Evolutionary conservation across 2,329 filamentous ascomycete species (phyloP).

Genomic region (Aspergillus sp.): DNA sequence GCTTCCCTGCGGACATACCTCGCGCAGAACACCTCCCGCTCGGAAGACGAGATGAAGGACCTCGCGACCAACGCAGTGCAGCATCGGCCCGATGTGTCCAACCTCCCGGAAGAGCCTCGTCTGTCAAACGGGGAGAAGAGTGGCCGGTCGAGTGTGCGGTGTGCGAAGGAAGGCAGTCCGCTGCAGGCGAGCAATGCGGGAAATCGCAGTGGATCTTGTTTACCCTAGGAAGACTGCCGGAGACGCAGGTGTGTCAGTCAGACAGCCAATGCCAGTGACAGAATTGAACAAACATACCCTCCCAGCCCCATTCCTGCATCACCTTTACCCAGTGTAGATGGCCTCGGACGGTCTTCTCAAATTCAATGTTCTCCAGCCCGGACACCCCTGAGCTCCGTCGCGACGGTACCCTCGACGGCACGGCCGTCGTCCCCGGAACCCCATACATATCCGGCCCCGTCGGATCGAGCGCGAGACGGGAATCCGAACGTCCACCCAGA

Average conservation of each 20-base stretch:
- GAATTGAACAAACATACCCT: conserved; percentile 52
- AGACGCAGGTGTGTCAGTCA: background rate
- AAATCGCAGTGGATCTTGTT: too few species aligned
- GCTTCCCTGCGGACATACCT: conserved; percentile 30
- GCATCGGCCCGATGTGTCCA: background rate
- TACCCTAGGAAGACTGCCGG: conserved; percentile 41
- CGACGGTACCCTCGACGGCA: conserved; percentile 14
- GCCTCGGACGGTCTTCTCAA: conserved; percentile 64
- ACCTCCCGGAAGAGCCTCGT: background rate
- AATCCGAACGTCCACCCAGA: conserved; percentile 17
- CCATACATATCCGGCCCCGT: conserved; percentile 15
- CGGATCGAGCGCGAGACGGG: conserved; percentile 8
- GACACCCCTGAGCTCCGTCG: conserved; percentile 32
- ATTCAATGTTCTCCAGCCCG: conserved; percentile 48
- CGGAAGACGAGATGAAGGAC: conserved; percentile 4
- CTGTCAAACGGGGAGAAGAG: background rate
- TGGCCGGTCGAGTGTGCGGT: background rate
- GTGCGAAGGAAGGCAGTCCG: background rate
- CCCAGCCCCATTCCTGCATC: conserved; percentile 72
- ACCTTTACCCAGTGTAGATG: conserved; percentile 68
- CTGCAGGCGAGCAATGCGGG: background rate
- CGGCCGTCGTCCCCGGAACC: background rate
- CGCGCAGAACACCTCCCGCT: conserved; percentile 5
- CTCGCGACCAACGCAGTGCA: background rate
- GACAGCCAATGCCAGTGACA: background rate